Base-by-base conservation (phyloP, 306 rosid species). In the Cercis canadensis region DNA sequence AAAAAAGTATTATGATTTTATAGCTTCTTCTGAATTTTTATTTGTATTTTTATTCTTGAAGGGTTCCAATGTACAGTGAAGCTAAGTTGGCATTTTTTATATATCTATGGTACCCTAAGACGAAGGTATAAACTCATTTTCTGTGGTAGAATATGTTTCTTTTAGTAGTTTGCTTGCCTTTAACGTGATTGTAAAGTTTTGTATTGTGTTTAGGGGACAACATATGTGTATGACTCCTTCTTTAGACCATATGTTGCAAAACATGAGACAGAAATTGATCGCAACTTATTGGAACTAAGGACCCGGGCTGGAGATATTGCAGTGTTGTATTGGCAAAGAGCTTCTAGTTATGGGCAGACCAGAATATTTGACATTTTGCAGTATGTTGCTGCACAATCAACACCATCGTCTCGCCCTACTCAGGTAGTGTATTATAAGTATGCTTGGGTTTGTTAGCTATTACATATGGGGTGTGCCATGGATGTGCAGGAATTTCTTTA, bases 51-150 rank as follows among this genome's bases (percentile, higher is more conserved):
- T 57, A 57, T 73, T 70, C 67, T 19, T 86, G 82, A 81, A 95
- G 99, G 99, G 89, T 95, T 66, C 99, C 99, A 7, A 89, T 95
- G 99, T 95, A 95, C 80, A 83, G 96, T 67, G 99, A 95, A 89
- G 96, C 90, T 78, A 95, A 95, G 85, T 79, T 95, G 92, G 83
- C 90, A 37, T 95, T 95, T 81, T 78, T 89, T 76, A 79, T 95
- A 82, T 95, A 87, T 80, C 87, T 95, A 54, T 95, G 99, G 99
- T 90, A 83, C 70, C 99, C 99, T 31, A 91, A 90, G 80, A 91
- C 94, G 65, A 89, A 85, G 97, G 99, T 95, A 89, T 31, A 18
- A 6, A 36, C 73, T 70, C 2, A 17, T 29, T 36, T 50, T 4
- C 47, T 41, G 0, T 39, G 78, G 41, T 63, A 19, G 44, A 75